Percentiles rank a stretch among this genome's conserved stretches.
Evolutionary conservation across 2,329 filamentous ascomycete genomes (phyloP).

Genomic region (Aspergillus piperis): DNA sequence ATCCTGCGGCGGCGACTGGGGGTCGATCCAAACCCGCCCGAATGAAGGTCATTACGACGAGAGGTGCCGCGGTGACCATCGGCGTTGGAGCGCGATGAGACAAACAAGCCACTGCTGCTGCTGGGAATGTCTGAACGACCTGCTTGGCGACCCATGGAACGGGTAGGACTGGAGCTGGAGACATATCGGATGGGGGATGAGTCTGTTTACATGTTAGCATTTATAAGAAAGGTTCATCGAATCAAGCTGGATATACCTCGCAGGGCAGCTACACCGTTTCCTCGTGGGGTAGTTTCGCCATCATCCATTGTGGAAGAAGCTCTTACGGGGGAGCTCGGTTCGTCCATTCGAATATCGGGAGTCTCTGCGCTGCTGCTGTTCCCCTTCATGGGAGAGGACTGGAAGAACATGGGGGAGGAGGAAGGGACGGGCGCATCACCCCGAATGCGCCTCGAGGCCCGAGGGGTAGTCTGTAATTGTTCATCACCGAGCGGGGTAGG

Average conservation of each 20-base stretch:
- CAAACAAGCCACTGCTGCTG: constrained; percentile 84
- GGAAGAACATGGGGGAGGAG: constrained; percentile 82
- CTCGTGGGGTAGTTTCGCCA: constrained; percentile 47
- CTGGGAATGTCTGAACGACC: constrained; percentile 72
- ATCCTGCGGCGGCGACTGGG: constrained; percentile 58
- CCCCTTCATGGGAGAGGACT: constrained; percentile 58
- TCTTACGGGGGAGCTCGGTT: constrained; percentile 52
- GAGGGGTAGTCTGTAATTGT: constrained; percentile 47
- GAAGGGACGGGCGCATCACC: constrained; percentile 51
- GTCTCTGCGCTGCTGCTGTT: constrained; percentile 44
- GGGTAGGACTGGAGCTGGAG: constrained; percentile 83
- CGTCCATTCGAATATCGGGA: constrained; percentile 44
- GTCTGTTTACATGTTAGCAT: constrained; percentile 54
- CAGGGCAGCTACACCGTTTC: constrained; percentile 33
- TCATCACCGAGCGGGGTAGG: constrained; percentile 26
- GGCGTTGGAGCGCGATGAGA: constrained; percentile 59
- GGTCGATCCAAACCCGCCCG: constrained; percentile 64
- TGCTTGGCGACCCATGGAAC: constrained; percentile 54
- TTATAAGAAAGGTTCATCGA: not conserved
- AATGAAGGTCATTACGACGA: constrained; percentile 83
- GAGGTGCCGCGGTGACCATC: constrained; percentile 56
- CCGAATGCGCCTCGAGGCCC: constrained; percentile 45
- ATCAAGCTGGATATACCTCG: constrained; percentile 39
- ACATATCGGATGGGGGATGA: constrained; percentile 92
- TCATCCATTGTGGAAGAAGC: constrained; percentile 43